Base-by-base conservation (phyloP, 1,284 basidiomycete species). In the Tilletia setariae region DNA sequence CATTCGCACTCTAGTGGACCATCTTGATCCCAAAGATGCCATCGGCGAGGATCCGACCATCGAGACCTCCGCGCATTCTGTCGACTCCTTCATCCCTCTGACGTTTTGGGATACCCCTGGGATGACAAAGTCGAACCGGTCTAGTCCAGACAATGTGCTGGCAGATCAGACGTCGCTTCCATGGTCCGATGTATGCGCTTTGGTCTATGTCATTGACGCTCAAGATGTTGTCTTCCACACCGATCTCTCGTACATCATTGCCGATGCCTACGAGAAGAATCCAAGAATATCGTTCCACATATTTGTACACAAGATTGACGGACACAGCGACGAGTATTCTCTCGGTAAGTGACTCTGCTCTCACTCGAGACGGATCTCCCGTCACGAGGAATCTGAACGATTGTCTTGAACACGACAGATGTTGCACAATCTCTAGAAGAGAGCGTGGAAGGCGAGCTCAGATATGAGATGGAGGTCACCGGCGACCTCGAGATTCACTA, bases 301-400 rank as follows among this genome's bases (percentile, higher is more conserved):
- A 28, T 97, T 98, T 79, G 91, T 97, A 19, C 95, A 98, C 85
- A 98, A 98, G 84, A 90, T 93, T 19, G 95, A 98, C 83, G 91
- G 90, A 49, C 85, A 95, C 69, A 90, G 91, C 67, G 93, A 94
- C 75, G 95, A 97, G 76, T 94, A 96, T 82, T 90, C 93, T 76
- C 89, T 91, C 68, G 93, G 93, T 93, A 35, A 30, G 68, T 51
- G 13, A 23, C 4, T 23, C 6, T 11, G 16, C 4, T 23, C 6
- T 11, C 35, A 6, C 35, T 40, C 35, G 4, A 6, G 35, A 11
- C 35, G 11, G 35, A 40, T 11, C 11, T 11, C 35, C 11, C 4
- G 35, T 6, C 35, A 40, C 35, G 35, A 49, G 23, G 23, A 0
- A 49, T 49, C n/a, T 49, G 9, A 49, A 49, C 47, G 23, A 19